Percentiles rank a stretch among this genome's conserved stretches.
Conservation (phyloP, 805 yeast genomes). For the Starmerella potacharoeniae region DNA sequence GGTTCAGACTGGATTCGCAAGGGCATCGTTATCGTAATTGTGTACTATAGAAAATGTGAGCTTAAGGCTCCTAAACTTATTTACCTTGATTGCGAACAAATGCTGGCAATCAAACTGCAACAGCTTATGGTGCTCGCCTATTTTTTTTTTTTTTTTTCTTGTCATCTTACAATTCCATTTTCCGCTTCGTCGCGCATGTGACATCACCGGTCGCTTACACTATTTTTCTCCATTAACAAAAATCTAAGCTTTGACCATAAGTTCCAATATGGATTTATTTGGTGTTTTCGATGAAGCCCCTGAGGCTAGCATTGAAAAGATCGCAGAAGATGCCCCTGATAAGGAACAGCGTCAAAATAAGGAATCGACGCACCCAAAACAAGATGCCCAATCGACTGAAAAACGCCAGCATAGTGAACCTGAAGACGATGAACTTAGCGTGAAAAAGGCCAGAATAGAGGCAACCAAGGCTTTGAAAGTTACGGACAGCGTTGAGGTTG, state of each 20-base stretch:
- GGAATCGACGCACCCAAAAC: background rate
- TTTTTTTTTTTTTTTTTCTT: background rate
- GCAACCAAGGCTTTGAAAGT: slow-evolving; percentile 13
- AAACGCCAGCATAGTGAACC: background rate
- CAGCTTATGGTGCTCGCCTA: no score
- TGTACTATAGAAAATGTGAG: background rate
- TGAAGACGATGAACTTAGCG: background rate
- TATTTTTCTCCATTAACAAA: background rate
- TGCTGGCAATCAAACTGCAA: no score
- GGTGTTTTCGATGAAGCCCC: slow-evolving; percentile 22
- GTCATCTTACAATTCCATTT: no score
- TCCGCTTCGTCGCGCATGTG: background rate
- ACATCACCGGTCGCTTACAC: slow-evolving; percentile 1
- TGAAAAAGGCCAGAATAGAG: slow-evolving; percentile 1
- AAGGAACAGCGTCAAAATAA: background rate
- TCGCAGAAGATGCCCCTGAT: background rate
- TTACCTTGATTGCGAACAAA: no score
- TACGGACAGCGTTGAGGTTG: slow-evolving; percentile 23
- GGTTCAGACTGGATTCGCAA: background rate
- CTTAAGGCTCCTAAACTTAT: no score
- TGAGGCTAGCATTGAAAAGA: slow-evolving; percentile 1
- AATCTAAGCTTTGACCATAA: background rate
- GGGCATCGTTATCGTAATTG: no score
- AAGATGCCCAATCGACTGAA: background rate
- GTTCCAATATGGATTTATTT: slow-evolving; percentile 21